phyloP scores from a whole-genome alignment of 2,329 filamentous ascomycete genomes.

The Calonectria leucothoes region DNA sequence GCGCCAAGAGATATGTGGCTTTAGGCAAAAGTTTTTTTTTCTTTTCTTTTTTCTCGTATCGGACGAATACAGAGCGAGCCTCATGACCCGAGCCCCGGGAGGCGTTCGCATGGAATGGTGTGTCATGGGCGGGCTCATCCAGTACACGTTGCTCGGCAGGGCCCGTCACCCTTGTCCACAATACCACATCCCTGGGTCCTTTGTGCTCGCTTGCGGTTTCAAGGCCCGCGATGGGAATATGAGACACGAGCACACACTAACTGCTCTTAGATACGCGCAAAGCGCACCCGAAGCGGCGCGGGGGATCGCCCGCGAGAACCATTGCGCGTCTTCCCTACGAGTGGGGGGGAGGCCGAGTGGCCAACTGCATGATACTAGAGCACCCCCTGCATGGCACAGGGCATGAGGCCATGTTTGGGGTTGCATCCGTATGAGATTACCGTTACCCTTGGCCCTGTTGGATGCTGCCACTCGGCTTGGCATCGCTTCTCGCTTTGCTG shows the following conservation, averaged over 20 bases:
- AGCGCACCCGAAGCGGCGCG: not conserved
- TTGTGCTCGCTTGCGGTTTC: not conserved
- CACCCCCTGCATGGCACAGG: slow-evolving; percentile 7
- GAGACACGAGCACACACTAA: not conserved
- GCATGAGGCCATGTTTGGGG: slow-evolving; percentile 1
- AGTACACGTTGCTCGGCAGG: not conserved
- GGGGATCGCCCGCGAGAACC: not conserved
- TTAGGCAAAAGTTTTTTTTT: not conserved
- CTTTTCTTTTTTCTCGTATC: not conserved
- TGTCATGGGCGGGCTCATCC: not conserved
- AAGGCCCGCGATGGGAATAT: not conserved
- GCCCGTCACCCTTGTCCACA: not conserved
- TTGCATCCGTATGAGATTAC: slow-evolving; percentile 1
- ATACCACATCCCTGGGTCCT: not conserved
- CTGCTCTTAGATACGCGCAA: not conserved
- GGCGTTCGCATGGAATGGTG: not conserved
- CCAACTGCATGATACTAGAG: not conserved
- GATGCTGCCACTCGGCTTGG: slow-evolving; percentile 3
- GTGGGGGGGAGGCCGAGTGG: not conserved
- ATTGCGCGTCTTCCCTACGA: not conserved
- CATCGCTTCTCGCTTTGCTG: not conserved
- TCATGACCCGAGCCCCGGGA: not conserved
- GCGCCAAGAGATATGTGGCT: slow-evolving; percentile 3
- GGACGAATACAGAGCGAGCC: not conserved
- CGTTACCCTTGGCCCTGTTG: not conserved